Evolutionary conservation across 148 eudicot species (phyloP).

Genomic region (Camellia lanceoleosa): DNA sequence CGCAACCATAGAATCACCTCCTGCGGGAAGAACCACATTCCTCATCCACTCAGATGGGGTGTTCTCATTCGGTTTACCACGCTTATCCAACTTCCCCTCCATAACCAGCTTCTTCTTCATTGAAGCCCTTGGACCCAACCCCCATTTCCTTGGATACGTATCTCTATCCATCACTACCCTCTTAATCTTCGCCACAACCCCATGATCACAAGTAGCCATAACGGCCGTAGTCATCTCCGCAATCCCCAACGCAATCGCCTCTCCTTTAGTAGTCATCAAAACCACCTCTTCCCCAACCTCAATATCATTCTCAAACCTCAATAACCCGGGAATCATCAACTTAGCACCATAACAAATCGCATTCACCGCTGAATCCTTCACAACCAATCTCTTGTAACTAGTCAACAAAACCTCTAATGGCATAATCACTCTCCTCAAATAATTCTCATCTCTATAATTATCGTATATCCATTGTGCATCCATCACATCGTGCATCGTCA

Average conservation of each 20-base stretch:
- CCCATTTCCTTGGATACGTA: constrained; percentile 97
- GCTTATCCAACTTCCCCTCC: constrained; percentile 86
- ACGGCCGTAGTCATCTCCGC: constrained; percentile 99
- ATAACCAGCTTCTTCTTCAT: constrained; percentile 89
- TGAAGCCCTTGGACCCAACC: constrained; percentile 84
- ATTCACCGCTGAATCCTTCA: constrained; percentile 92
- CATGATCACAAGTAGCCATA: constrained; percentile 99
- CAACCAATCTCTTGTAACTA: constrained; percentile 88
- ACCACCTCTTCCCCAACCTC: constrained; percentile 92
- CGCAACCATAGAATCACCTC: constrained; percentile 76
- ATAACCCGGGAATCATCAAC: constrained; percentile 91
- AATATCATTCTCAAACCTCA: constrained; percentile 92
- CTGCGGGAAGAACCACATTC: constrained; percentile 74
- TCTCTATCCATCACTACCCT: constrained; percentile 98
- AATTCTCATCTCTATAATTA: constrained; percentile 83
- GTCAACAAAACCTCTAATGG: constrained; percentile 82
- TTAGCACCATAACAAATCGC: constrained; percentile 95
- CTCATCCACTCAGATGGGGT: constrained; percentile 90
- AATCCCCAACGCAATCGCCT: constrained; percentile 90
- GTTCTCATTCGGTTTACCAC: constrained; percentile 67
- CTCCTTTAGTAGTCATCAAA: constrained; percentile 90
- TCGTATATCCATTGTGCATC: constrained; percentile 93
- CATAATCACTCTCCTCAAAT: constrained; percentile 83
- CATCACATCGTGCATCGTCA: constrained; percentile 94
- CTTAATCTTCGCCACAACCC: constrained; percentile 92